phyloP scores from a whole-genome alignment of 2,329 filamentous ascomycete genomes.

The Dendrostoma leiphaemia region DNA sequence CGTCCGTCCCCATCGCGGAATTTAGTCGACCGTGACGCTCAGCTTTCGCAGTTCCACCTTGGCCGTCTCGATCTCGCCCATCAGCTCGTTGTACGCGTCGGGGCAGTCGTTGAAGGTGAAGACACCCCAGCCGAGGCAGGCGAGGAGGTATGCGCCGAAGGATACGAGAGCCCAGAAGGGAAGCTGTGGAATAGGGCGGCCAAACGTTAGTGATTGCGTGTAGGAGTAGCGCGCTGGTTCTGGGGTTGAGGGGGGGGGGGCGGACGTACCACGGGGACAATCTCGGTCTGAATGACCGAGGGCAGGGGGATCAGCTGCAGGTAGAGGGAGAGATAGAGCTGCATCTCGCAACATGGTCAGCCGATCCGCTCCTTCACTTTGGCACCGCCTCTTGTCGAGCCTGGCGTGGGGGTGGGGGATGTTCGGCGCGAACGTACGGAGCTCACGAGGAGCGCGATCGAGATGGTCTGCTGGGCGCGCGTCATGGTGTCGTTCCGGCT shows the following conservation, averaged over 20 bases:
- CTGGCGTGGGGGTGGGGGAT: not conserved
- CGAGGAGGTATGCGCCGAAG: constrained; percentile 89
- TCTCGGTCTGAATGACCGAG: constrained; percentile 71
- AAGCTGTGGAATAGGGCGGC: constrained; percentile 45
- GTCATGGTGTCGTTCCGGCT: constrained; percentile 66
- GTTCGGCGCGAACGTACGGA: constrained; percentile 61
- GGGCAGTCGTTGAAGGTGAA: constrained; percentile 97
- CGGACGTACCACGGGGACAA: constrained; percentile 80
- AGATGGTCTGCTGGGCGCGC: constrained; percentile 89
- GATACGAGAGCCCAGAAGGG: constrained; percentile 91
- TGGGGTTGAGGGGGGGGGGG: not conserved
- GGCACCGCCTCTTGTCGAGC: not conserved
- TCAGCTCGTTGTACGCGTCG: constrained; percentile 83
- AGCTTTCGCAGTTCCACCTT: constrained; percentile 69
- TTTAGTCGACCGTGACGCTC: constrained; percentile 77
- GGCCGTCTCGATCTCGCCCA: constrained; percentile 77
- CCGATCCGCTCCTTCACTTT: constrained; percentile 19
- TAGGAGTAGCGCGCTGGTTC: too few relatives aligned
- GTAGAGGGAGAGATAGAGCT: constrained; percentile 89
- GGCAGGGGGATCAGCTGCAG: constrained; percentile 82
- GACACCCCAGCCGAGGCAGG: constrained; percentile 87
- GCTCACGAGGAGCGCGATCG: constrained; percentile 79
- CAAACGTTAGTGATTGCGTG: not conserved
- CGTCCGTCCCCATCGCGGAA: too few relatives aligned
- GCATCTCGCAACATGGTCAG: not conserved